phyloP scores from a whole-genome alignment of 129 eudicot species.

The Saussurea involucrata region DNA sequence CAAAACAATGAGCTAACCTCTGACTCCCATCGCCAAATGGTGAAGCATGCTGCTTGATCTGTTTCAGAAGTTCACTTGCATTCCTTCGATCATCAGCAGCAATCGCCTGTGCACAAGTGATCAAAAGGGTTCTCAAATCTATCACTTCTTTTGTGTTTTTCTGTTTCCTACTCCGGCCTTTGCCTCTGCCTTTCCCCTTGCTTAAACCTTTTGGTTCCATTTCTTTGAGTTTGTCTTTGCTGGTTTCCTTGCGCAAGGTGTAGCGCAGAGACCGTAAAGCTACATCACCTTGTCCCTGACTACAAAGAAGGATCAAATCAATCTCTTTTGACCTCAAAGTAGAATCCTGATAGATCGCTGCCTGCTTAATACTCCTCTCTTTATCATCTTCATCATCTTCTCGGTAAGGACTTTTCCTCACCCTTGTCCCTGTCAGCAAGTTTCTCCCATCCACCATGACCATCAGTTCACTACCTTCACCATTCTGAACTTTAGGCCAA shows the following conservation, averaged over 20 bases:
- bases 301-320: conserved; percentile 49
- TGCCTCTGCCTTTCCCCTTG: conserved; percentile 19
- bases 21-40: conserved; percentile 70
- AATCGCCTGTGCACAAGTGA: conserved; percentile 71
- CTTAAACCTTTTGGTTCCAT: conserved; percentile 30
- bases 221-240: conserved; percentile 27
- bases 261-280: conserved; percentile 37
- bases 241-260: conserved; percentile 32
- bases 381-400: conserved; percentile 27
- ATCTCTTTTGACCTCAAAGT: conserved; percentile 52
- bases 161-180: conserved; percentile 46
- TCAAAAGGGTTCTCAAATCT: conserved; percentile 60
- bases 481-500: conserved; percentile 7
- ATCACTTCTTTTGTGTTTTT: conserved; percentile 60
- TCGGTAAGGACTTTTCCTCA: conserved; percentile 41
- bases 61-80: conserved; percentile 50
- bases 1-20: conserved; percentile 69
- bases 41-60: conserved; percentile 60
- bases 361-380: conserved; percentile 59
- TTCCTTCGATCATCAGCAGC: conserved; percentile 54
- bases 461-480: neutral
- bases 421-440: conserved; percentile 23
- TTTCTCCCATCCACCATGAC: conserved; percentile 10
- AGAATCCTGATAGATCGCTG: conserved; percentile 51
- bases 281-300: conserved; percentile 39